Conservation (phyloP, 2,329 filamentous ascomycete genomes). For the Monosporascus sp. region DNA sequence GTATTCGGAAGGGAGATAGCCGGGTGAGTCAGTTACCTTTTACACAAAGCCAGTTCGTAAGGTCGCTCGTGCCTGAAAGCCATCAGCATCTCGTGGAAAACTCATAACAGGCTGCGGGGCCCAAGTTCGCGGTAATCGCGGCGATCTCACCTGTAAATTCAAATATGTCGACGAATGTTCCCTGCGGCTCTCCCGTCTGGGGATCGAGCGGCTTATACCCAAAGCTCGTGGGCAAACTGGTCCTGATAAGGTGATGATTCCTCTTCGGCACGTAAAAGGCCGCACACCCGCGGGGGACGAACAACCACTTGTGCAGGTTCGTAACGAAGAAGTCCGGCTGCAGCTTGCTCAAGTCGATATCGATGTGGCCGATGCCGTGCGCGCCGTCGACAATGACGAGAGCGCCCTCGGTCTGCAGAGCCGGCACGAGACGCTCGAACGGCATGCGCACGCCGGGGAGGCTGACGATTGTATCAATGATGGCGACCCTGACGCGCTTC, state of each 20-base stretch:
- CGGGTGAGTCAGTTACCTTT: slow-evolving; percentile 11
- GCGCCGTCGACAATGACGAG: slow-evolving; percentile 60
- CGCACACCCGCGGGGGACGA: slow-evolving; percentile 57
- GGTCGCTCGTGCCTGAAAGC: slow-evolving; percentile 54
- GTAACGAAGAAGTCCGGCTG: slow-evolving; percentile 62
- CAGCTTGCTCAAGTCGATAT: slow-evolving; percentile 49
- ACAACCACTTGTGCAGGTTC: slow-evolving; percentile 67
- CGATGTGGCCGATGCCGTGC: slow-evolving; percentile 59
- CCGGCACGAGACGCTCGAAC: slow-evolving; percentile 51
- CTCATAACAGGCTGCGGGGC: slow-evolving; percentile 27
- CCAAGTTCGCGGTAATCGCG: neutral
- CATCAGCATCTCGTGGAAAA: slow-evolving; percentile 47
- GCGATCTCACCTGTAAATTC: slow-evolving; percentile 21
- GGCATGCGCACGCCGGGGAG: slow-evolving; percentile 60
- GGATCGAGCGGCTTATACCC: slow-evolving; percentile 42
- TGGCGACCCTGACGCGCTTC: slow-evolving; percentile 48
- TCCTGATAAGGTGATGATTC: slow-evolving; percentile 57
- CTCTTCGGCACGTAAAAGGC: slow-evolving; percentile 55
- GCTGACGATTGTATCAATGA: slow-evolving; percentile 62
- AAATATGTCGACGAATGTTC: slow-evolving; percentile 28
- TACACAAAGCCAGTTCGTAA: slow-evolving; percentile 53
- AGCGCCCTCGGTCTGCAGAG: slow-evolving; percentile 50
- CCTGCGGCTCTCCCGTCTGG: neutral
- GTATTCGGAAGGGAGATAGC: neutral
- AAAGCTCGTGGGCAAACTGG: slow-evolving; percentile 58